Conservation (phyloP, 179 eudicot genomes). For the Beta macrorhiza region DNA sequence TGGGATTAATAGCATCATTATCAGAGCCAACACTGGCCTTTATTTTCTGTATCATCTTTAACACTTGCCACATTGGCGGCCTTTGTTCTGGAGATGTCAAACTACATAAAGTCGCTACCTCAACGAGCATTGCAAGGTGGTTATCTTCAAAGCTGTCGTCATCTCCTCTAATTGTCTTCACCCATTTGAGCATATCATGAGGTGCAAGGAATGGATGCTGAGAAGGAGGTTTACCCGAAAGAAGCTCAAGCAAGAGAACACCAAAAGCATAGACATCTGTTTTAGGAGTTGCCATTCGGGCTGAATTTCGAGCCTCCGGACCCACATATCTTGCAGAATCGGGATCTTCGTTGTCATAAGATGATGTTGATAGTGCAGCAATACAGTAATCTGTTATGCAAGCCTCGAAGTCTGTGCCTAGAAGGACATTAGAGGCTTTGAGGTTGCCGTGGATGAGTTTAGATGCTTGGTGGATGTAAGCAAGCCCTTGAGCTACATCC, state of each 20-base stretch:
- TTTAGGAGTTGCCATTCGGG: slow-evolving; percentile 48
- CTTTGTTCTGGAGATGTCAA: slow-evolving; percentile 84
- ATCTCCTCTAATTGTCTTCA: slow-evolving; percentile 74
- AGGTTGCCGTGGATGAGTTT: slow-evolving; percentile 75
- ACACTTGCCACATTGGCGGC: slow-evolving; percentile 81
- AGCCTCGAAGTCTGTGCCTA: slow-evolving; percentile 94
- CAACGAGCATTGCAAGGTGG: slow-evolving; percentile 73
- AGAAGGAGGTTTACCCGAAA: slow-evolving; percentile 79
- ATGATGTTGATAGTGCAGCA: slow-evolving; percentile 42
- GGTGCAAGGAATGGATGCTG: slow-evolving; percentile 82
- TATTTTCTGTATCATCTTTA: slow-evolving; percentile 82
- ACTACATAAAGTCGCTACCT: slow-evolving; percentile 68
- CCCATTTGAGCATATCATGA: slow-evolving; percentile 76
- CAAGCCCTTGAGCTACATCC: slow-evolving; percentile 89
- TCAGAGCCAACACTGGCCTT: slow-evolving; percentile 55
- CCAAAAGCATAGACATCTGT: slow-evolving; percentile 87
- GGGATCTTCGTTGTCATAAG: slow-evolving; percentile 47
- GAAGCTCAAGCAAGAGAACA: slow-evolving; percentile 74
- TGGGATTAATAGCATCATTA: slow-evolving; percentile 25
- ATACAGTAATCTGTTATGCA: slow-evolving; percentile 84
- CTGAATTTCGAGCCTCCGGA: slow-evolving; percentile 68
- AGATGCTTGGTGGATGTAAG: slow-evolving; percentile 93
- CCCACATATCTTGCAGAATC: slow-evolving; percentile 68
- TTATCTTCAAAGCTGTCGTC: slow-evolving; percentile 47
- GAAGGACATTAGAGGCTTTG: slow-evolving; percentile 74